Evolutionary conservation across 23 red algal genomes (phyloP).

Genomic region (Pyropia yezoensis): DNA sequence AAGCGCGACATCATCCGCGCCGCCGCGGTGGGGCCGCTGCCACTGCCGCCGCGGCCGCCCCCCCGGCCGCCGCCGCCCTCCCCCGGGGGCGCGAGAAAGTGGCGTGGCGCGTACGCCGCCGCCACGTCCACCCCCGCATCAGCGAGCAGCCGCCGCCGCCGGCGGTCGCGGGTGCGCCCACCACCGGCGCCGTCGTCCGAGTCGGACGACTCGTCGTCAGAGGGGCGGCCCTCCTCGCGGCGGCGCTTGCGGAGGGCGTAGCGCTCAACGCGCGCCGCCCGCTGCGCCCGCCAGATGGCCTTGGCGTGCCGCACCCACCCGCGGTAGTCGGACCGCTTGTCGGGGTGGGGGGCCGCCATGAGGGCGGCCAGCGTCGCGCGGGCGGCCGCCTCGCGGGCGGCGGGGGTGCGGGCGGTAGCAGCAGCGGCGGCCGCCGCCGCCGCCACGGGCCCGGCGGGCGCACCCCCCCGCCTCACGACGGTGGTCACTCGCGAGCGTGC

Average conservation of each 20-base stretch:
- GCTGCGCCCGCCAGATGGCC: slow-evolving; percentile 51
- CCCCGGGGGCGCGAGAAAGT: no score
- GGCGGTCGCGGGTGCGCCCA: no score
- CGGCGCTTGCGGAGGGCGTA: slow-evolving; percentile 3
- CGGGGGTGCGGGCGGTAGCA: background rate
- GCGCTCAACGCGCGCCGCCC: slow-evolving; percentile 20
- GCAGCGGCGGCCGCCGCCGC: slow-evolving; percentile 2
- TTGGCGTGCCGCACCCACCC: slow-evolving; percentile 58
- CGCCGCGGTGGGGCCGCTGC: no score
- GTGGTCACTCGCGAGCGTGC: slow-evolving; percentile 21
- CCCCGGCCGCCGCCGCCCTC: no score
- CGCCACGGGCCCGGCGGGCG: background rate
- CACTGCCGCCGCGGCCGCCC: no score
- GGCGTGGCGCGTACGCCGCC: no score
- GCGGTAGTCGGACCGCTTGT: slow-evolving; percentile 29
- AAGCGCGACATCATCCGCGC: slow-evolving; percentile 7
- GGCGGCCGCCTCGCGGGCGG: slow-evolving; percentile 4
- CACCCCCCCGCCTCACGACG: slow-evolving; percentile 13
- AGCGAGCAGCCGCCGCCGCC: no score
- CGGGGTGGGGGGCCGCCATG: slow-evolving; percentile 17
- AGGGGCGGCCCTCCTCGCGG: no score
- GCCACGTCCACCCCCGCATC: no score
- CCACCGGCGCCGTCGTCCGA: no score
- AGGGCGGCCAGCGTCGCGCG: slow-evolving; percentile 20
- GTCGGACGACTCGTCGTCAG: no score